Base-by-base conservation (phyloP, 2,329 filamentous ascomycete genomes). In the Rasamsonia emersonii region DNA sequence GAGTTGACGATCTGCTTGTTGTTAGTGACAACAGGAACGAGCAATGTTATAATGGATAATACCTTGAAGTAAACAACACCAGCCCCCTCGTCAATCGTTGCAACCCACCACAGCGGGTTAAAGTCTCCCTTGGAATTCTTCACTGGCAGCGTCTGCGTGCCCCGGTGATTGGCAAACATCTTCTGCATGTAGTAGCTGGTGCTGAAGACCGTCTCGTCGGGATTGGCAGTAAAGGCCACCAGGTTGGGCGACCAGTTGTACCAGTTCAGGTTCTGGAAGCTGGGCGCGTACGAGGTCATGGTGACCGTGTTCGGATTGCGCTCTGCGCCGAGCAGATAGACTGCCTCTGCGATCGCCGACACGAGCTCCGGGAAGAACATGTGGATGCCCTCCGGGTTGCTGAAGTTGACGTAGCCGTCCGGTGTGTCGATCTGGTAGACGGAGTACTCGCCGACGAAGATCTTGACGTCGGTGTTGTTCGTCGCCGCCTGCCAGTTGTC, bases 301-400 rank as follows among this genome's bases (percentile, higher is more conserved):
- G 30, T 36, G 13, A 42, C 35, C 14, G 38, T 35, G 11, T 39
- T 36, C 13, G 28, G 45, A 54, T 79, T 79, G 37, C 75, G 65
- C 61, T 81, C 76, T 28, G 71, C 71, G 16, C 74, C 71, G 38
- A 79, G 66, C n/a, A 79, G 59, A 26, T 68, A 75, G 10, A 80
- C 62, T 18, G 73, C 75, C 49, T 81, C 77, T 10, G 67, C 70
- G 2, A 80, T 70, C 11, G 68, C 62, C 19, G 74, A 74, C 29
- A 70, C 68, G 71, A 68, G 70, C 58, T 65, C 71, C 2, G 63
- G 67, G 39, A 58, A 70, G 18, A 53, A 52, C 45, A 57, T 59
- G 21, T 65, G n/a, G n/a, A n/a, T n/a, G n/a, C 39, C 29, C 47
- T 41, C 36, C 19, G 28, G 37, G 3, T 61, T 67, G 4, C 56